phyloP scores from a whole-genome alignment of 495 filamentous ascomycete genomes.

The Mytilinidion resinicola region DNA sequence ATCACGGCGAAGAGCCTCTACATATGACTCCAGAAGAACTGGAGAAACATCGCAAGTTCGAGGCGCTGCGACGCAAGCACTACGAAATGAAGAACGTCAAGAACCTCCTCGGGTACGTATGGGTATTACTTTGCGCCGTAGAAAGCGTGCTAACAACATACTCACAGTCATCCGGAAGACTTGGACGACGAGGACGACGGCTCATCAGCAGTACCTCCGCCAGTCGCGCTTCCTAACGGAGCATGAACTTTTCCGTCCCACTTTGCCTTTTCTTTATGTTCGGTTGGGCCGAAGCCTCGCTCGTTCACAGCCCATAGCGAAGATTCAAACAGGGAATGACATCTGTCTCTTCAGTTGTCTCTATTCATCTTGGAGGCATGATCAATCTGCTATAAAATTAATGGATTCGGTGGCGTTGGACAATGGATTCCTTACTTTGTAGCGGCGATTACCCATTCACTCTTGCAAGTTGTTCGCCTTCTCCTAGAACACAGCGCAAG shows the following conservation, averaged over 20 bases:
- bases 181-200: constrained; percentile 32
- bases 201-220: background rate
- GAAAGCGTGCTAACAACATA: constrained; percentile 1
- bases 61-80: constrained; percentile 85
- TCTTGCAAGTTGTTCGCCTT: too few relatives aligned
- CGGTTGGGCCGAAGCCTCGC: too few relatives aligned
- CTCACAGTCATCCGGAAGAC: constrained; percentile 32
- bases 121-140: background rate
- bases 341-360: too few relatives aligned
- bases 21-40: constrained; percentile 67
- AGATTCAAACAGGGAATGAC: too few relatives aligned
- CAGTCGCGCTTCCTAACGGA: constrained; percentile 19
- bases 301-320: too few relatives aligned
- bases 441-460: too few relatives aligned
- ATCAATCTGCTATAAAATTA: too few relatives aligned
- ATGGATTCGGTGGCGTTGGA: too few relatives aligned
- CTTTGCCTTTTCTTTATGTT: too few relatives aligned
- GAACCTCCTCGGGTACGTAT: constrained; percentile 66
- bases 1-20: constrained; percentile 49
- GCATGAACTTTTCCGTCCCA: constrained; percentile 7
- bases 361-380: too few relatives aligned
- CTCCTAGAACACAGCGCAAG: constrained; percentile 3
- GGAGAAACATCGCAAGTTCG: constrained; percentile 87
- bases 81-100: constrained; percentile 99
- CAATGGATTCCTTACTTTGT: too few relatives aligned